Base-by-base conservation (phyloP, 805 yeast genomes). In the Hanseniaspora guilliermondii region DNA sequence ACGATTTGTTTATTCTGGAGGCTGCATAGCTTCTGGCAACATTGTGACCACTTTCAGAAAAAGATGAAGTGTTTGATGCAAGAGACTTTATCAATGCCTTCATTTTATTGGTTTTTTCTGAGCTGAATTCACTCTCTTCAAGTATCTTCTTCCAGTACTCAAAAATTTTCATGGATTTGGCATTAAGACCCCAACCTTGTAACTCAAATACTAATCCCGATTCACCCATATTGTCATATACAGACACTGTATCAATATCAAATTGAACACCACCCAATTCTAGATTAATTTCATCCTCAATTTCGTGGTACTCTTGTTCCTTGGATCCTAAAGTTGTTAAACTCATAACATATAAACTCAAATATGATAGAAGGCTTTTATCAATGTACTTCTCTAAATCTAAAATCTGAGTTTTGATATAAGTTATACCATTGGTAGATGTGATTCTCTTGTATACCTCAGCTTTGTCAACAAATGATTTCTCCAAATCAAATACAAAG, bases 41-140 rank as follows among this genome's bases (percentile, higher is more conserved):
- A 1, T 82, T 71, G 64, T 93, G 97, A 0, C 98, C 98, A 55
- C 84, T 73, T 56, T 89, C 93, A 9, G 96, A 89, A 50, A 93
- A 79, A 6, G 77, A 73, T 56, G 87, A 71, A 62, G 86, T 85
- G 60, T 87, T 89, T 35, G 88, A 81, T 0, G 85, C 83, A 61
- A 83, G 66, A 40, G 83, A 77, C 62, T 84, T 84, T 41, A 93
- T 78, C 62, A 93, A 72, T 1, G 85, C 79, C 56, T 78, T 73
- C 56, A 93, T 72, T 63, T 88, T 91, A 53, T 80, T 83, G 12
- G 30, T 24, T 48, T 79, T 70, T 56, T 80, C 78, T 39, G 73
- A 69, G 22, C 65, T 64, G 61, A 87, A 84, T 60, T 83, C 79
- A 0, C 96, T 87, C 41, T 79, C 76, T 11, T 71, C 61, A 40